Percentiles rank a stretch among this genome's conserved stretches.
phyloP scores from a whole-genome alignment of 768 basidiomycete genomes.

The Tricholoma flavovirens region DNA sequence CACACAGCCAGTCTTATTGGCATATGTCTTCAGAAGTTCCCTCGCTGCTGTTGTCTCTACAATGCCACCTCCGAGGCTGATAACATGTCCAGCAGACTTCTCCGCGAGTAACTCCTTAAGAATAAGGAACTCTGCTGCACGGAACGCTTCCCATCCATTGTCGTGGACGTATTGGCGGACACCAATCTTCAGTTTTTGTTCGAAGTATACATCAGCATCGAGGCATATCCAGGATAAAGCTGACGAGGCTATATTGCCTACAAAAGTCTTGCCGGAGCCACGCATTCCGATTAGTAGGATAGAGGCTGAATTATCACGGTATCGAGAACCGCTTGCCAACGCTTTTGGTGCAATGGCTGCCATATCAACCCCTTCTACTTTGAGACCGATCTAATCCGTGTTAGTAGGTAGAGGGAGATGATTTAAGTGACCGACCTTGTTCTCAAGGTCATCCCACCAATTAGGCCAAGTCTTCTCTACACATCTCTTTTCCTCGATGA shows the following conservation, averaged over 20 bases:
- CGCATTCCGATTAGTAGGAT: constrained; percentile 63
- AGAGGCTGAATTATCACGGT: constrained; percentile 11
- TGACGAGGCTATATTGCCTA: constrained; percentile 72
- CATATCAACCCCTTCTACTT: constrained; percentile 82
- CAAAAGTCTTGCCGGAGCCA: constrained; percentile 90
- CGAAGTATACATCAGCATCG: constrained; percentile 84
- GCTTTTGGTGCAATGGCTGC: constrained; percentile 32
- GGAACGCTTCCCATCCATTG: constrained; percentile 88
- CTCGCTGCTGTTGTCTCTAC: constrained; percentile 81
- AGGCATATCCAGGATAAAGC: constrained; percentile 65
- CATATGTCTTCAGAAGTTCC: constrained; percentile 63
- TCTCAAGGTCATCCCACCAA: constrained; percentile 98
- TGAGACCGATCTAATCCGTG: constrained; percentile 70
- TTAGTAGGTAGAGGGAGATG: background rate
- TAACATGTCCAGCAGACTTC: constrained; percentile 55
- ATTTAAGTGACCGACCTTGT: constrained; percentile 55
- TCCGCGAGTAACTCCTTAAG: constrained; percentile 64
- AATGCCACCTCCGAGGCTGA: constrained; percentile 92
- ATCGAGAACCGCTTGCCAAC: constrained; percentile 35
- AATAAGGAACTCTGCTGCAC: constrained; percentile 66
- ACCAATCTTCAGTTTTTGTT: constrained; percentile 49
- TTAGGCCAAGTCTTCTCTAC: constrained; percentile 99
- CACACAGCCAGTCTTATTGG: constrained; percentile 57
- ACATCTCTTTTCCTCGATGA: constrained; percentile 93
- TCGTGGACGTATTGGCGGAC: constrained; percentile 75